Evolutionary conservation across 768 basidiomycete species (phyloP).

Genomic region (Lactarius sp.): DNA sequence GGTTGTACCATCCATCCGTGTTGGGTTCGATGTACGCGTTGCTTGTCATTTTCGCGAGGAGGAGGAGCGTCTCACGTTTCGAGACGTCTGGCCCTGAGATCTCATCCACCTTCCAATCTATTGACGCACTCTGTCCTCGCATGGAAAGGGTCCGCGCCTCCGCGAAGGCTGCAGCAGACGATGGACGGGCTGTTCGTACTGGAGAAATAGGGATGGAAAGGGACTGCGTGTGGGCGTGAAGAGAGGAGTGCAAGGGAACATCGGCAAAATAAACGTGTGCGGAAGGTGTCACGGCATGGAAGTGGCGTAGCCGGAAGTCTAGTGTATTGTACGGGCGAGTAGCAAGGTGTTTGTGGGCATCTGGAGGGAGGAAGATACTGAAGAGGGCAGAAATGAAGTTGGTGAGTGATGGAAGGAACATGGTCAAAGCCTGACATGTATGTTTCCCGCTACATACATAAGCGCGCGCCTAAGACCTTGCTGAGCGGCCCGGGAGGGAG

Average conservation of each 20-base stretch:
- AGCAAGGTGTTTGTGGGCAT: background rate
- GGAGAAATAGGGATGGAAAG: constrained; percentile 41
- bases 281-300: constrained; percentile 45
- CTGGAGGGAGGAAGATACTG: background rate
- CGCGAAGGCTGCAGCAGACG: constrained; percentile 37
- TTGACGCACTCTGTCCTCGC: constrained; percentile 36
- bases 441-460: background rate
- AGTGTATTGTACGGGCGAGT: background rate
- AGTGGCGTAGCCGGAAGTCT: constrained; percentile 56
- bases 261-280: constrained; percentile 55
- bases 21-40: constrained; percentile 65
- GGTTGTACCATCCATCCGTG: constrained; percentile 64
- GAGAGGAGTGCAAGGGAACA: constrained; percentile 28
- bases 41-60: constrained; percentile 84
- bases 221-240: constrained; percentile 25
- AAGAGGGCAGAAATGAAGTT: constrained; percentile 2
- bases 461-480: background rate
- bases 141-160: constrained; percentile 37
- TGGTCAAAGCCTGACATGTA: background rate
- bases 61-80: constrained; percentile 64
- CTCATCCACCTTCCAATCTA: constrained; percentile 63
- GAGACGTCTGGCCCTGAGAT: constrained; percentile 66
- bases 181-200: constrained; percentile 43
- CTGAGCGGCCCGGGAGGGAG: background rate
- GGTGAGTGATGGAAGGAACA: background rate